phyloP scores from a whole-genome alignment of 2,329 filamentous ascomycete species.

The Aspergillus clavatus region DNA sequence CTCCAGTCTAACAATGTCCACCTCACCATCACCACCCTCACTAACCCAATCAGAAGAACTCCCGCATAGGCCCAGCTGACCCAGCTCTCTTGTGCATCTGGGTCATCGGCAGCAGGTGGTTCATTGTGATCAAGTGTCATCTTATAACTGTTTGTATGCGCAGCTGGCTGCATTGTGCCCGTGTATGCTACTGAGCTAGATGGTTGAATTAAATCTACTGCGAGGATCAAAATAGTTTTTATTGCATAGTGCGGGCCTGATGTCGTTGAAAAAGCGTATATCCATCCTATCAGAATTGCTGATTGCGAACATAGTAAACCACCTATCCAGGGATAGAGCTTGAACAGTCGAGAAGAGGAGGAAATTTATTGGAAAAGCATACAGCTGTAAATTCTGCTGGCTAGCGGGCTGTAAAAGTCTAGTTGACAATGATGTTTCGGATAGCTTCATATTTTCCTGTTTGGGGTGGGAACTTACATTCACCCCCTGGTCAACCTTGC shows the following conservation, averaged over 20 bases:
- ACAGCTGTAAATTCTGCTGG: too few species aligned
- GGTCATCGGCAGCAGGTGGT: background rate
- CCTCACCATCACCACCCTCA: constrained; percentile 26
- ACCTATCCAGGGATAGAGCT: too few species aligned
- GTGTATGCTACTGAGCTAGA: background rate
- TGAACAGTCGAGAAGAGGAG: too few species aligned
- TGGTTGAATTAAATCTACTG: too few species aligned
- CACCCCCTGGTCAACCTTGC: too few species aligned
- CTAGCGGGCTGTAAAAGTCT: too few species aligned
- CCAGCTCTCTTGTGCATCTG: background rate
- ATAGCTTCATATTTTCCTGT: background rate
- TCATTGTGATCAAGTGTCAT: background rate
- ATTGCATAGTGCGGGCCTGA: background rate
- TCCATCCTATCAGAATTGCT: background rate
- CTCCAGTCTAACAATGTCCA: constrained; percentile 36
- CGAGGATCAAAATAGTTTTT: too few species aligned
- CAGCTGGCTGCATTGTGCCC: background rate
- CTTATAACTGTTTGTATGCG: background rate
- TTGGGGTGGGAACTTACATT: background rate
- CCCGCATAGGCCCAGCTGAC: constrained; percentile 20
- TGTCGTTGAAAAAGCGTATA: background rate
- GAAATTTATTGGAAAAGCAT: too few species aligned
- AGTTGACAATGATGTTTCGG: background rate
- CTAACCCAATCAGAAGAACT: constrained; percentile 35
- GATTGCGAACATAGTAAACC: too few species aligned